A percentile compares a stretch with the other conserved stretches of the same genome.
These are phyloP conservation scores for Diplodia sapinea DNA, from an alignment of 2,329 filamentous ascomycete genomes.

Conservation along the genomic window DNA sequence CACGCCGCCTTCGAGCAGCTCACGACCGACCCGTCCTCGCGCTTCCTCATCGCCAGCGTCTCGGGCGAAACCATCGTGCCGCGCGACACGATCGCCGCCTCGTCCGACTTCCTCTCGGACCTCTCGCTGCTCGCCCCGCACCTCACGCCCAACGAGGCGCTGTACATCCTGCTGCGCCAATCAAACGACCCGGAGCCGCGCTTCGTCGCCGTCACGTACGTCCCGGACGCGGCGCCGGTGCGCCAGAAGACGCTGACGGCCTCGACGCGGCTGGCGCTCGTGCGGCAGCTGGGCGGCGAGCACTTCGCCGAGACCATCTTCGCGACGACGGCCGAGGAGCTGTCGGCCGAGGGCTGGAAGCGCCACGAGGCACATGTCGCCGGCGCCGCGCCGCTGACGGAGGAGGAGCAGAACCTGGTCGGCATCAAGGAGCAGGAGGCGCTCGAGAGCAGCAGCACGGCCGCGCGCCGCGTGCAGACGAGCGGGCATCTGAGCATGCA, in stretches of 20 bases:
- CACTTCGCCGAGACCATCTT: conserved; percentile 80
- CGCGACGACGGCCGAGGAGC: conserved; percentile 70
- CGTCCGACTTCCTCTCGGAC: conserved; percentile 66
- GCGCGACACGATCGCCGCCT: conserved; percentile 58
- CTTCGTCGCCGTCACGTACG: conserved; percentile 74
- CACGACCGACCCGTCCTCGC: conserved; percentile 65
- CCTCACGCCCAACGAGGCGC: conserved; percentile 69
- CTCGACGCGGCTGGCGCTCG: conserved; percentile 74
- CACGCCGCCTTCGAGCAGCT: conserved; percentile 73
- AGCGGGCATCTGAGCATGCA: conserved; percentile 54
- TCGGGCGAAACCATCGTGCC: conserved; percentile 71
- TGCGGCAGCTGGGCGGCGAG: conserved; percentile 77
- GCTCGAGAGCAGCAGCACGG: conserved; percentile 72
- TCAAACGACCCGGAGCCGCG: conserved; percentile 39
- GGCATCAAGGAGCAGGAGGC: conserved; percentile 77
- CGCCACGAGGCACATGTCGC: conserved; percentile 72
- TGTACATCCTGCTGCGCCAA: conserved; percentile 77
- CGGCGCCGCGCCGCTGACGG: conserved; percentile 71
- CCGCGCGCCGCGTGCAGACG: conserved; percentile 48
- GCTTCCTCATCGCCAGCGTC: conserved; percentile 76
- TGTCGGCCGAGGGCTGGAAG: conserved; percentile 72
- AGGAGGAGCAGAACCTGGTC: conserved; percentile 74
- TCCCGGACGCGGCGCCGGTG: conserved; percentile 78
- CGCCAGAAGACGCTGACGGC: conserved; percentile 89
- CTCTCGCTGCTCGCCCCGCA: conserved; percentile 66